phyloP scores from a whole-genome alignment of 2,329 filamentous ascomycete genomes.

The Capronia epimyces region DNA sequence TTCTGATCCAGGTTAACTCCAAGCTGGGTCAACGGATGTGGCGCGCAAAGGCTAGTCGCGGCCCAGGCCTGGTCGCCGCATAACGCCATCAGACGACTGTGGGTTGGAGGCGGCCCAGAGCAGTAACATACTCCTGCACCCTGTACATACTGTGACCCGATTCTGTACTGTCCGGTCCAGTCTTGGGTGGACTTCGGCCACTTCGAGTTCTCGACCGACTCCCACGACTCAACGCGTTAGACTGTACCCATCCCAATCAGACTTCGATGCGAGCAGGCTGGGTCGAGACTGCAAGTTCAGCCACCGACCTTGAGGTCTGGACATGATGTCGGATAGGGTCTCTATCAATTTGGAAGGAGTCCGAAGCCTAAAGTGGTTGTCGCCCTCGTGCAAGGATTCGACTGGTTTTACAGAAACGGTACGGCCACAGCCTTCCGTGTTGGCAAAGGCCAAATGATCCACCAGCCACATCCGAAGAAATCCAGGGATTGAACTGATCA shows the following conservation, averaged over 20 bases:
- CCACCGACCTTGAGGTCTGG: not conserved
- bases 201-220: not conserved
- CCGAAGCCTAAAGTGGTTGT: not conserved
- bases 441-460: not conserved
- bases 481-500: constrained; percentile 4
- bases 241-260: not conserved
- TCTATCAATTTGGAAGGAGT: not conserved
- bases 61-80: constrained; percentile 20
- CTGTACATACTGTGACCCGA: no score
- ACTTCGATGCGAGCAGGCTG: not conserved
- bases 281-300: not conserved
- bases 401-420: not conserved
- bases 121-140: no score
- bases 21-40: not conserved
- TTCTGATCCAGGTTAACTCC: not conserved
- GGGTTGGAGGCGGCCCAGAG: constrained; percentile 1
- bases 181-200: constrained; percentile 1
- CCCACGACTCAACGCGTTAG: not conserved
- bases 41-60: constrained; percentile 4
- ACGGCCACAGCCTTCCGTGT: constrained; percentile 12
- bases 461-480: constrained; percentile 18
- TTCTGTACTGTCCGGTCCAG: not conserved
- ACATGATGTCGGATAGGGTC: not conserved
- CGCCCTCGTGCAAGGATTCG: not conserved
- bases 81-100: constrained; percentile 13